A percentile compares a stretch with the other conserved stretches of the same genome.
These are phyloP conservation scores for Porphyridium purpureum DNA, from an alignment of 23 red algal genomes.

Conservation along the genomic window DNA sequence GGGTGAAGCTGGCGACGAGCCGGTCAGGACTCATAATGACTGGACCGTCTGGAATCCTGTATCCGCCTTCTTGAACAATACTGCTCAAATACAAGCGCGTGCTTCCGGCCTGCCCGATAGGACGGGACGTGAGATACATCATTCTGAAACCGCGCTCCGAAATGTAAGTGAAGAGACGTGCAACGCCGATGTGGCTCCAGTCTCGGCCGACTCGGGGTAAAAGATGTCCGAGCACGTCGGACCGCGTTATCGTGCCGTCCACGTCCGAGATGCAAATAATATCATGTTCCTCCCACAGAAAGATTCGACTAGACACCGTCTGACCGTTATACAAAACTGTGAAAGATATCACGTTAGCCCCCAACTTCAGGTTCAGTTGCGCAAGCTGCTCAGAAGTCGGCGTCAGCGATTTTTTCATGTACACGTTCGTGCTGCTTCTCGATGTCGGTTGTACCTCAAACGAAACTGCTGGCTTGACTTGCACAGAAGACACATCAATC, in stretches of 20 bases:
- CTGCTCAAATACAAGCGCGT: constrained; percentile 61
- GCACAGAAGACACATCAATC: no score
- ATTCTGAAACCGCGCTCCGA: constrained; percentile 82
- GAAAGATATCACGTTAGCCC: constrained; percentile 68
- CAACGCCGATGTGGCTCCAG: constrained; percentile 91
- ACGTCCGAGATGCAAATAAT: constrained; percentile 82
- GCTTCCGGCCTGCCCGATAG: constrained; percentile 80
- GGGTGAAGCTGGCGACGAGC: constrained; percentile 67
- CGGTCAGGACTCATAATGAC: constrained; percentile 86
- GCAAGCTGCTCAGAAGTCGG: constrained; percentile 54
- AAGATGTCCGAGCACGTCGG: constrained; percentile 88
- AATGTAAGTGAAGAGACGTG: constrained; percentile 69
- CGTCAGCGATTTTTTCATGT: no score
- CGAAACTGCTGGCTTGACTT: no score
- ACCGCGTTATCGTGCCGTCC: constrained; percentile 93
- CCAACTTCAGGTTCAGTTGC: constrained; percentile 46
- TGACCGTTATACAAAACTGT: constrained; percentile 41
- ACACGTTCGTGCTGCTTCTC: no score
- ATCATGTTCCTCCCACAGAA: constrained; percentile 65
- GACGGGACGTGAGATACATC: constrained; percentile 82
- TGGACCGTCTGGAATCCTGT: constrained; percentile 66
- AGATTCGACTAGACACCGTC: constrained; percentile 51
- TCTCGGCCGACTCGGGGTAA: constrained; percentile 88
- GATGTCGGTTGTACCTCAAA: no score
- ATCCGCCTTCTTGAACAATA: constrained; percentile 48